These are phyloP conservation scores for Yamadazyma sp. DNA, from an alignment of 1,139 yeast genomes.

Conservation along the genomic window DNA sequence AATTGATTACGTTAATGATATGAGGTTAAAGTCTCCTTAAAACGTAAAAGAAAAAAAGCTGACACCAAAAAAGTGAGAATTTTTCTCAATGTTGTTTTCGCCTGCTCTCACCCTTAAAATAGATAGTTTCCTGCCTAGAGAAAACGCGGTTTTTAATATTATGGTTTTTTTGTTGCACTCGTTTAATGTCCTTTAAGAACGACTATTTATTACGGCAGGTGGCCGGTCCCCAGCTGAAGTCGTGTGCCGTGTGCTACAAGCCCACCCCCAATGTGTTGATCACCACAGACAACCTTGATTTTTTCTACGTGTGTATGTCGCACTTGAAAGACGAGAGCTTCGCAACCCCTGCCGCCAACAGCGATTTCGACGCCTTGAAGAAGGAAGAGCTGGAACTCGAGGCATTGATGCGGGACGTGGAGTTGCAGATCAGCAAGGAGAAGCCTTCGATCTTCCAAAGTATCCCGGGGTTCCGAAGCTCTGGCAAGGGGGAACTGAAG, in stretches of 20 bases:
- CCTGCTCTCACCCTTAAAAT: constrained; percentile 2
- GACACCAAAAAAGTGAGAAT: constrained; percentile 8
- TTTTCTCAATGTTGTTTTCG: constrained; percentile 4
- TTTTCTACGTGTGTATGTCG: constrained; percentile 66
- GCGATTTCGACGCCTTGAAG: constrained; percentile 46
- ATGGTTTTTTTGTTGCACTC: no score
- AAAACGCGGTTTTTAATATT: neutral
- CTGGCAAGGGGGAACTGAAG: no score
- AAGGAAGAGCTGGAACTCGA: constrained; percentile 38
- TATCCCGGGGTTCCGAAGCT: constrained; percentile 17
- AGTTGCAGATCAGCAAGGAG: constrained; percentile 25
- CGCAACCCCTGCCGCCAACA: constrained; percentile 52
- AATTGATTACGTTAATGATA: neutral
- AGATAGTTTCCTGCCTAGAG: no score
- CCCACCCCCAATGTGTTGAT: constrained; percentile 64
- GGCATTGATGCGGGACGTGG: constrained; percentile 36
- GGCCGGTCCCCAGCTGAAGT: constrained; percentile 51
- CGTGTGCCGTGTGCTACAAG: constrained; percentile 68
- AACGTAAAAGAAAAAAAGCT: neutral
- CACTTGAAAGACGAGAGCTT: constrained; percentile 66
- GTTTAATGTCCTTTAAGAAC: constrained; percentile 45
- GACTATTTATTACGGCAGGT: constrained; percentile 57
- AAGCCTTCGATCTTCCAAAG: constrained; percentile 38
- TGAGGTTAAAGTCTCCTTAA: neutral
- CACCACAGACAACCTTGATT: constrained; percentile 53